These are phyloP conservation scores for Selenicereus undatus DNA, from an alignment of 148 eudicot species.

Conservation along the genomic window DNA sequence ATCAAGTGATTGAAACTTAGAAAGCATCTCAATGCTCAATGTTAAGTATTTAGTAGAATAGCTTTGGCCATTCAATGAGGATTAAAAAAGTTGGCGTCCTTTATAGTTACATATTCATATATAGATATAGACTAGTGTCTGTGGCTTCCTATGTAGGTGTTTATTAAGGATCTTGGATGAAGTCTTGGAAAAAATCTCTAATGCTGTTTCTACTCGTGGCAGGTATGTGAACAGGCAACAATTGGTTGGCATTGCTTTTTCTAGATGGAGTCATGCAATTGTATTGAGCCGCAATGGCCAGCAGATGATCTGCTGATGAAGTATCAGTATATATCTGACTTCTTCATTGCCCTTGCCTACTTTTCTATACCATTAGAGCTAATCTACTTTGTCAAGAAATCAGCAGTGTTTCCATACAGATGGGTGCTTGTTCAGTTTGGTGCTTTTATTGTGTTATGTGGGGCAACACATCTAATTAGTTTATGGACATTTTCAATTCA, in stretches of 20 bases:
- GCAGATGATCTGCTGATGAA: constrained; percentile 84
- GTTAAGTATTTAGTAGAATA: not conserved
- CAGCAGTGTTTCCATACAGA: constrained; percentile 90
- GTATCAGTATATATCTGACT: constrained; percentile 92
- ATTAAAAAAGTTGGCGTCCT: not conserved
- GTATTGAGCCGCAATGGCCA: constrained; percentile 90
- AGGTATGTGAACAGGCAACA: constrained; percentile 34
- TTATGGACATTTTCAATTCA: constrained; percentile 79
- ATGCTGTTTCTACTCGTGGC: constrained; percentile 15
- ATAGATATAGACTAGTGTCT: not conserved
- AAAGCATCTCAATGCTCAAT: not conserved
- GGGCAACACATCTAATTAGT: constrained; percentile 85
- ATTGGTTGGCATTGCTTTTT: constrained; percentile 16
- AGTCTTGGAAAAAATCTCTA: not conserved
- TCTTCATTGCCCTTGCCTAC: constrained; percentile 93
- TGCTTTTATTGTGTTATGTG: constrained; percentile 94
- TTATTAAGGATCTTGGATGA: not conserved
- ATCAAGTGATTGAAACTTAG: not conserved
- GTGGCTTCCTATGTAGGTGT: not conserved
- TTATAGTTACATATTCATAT: not conserved
- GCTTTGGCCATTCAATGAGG: not conserved
- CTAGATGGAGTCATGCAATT: constrained; percentile 76
- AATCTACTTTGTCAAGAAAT: constrained; percentile 88
- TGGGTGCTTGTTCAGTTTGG: constrained; percentile 99
- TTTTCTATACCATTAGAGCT: constrained; percentile 94